A percentile compares a stretch with the other conserved stretches of the same genome.
Conservation (phyloP, 257 asterid genomes). For the Ehretia macrophylla region DNA sequence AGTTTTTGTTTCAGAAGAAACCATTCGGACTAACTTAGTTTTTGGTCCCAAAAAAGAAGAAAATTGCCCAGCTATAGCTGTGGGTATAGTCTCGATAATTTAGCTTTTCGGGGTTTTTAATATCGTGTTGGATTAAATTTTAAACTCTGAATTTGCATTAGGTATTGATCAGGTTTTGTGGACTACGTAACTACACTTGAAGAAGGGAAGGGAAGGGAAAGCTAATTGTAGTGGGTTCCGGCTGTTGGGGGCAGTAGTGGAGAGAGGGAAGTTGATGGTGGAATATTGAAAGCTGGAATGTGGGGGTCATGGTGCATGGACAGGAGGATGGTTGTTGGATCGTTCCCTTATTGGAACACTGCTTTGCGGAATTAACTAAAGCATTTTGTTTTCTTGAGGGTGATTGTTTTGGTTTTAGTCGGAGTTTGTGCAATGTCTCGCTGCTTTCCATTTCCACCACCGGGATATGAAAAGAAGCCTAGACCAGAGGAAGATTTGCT, state of each 20-base stretch:
- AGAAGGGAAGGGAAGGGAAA: constrained; percentile 10
- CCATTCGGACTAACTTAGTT: constrained; percentile 14
- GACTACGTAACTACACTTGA: constrained; percentile 1
- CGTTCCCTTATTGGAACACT: constrained; percentile 45
- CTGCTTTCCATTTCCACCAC: constrained; percentile 95
- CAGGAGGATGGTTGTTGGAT: constrained; percentile 41
- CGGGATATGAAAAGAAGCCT: constrained; percentile 38
- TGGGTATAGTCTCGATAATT: not conserved
- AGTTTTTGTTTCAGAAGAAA: constrained; percentile 13
- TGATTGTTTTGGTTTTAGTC: constrained; percentile 19
- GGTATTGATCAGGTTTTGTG: not conserved
- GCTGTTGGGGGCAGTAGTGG: constrained; percentile 14
- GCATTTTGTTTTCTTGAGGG: constrained; percentile 27
- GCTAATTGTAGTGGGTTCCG: constrained; percentile 13
- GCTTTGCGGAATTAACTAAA: constrained; percentile 33
- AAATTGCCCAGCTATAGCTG: not conserved
- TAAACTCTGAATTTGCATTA: constrained; percentile 3
- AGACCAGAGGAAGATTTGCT: constrained; percentile 14
- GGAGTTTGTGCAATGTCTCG: constrained; percentile 77
- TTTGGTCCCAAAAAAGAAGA: not conserved
- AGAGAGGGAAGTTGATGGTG: constrained; percentile 26
- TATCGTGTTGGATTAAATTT: not conserved
- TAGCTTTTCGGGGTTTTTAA: not conserved
- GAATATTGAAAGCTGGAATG: constrained; percentile 44
- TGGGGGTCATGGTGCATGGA: constrained; percentile 73